Conservation (phyloP, 2,329 filamentous ascomycete species). For the Calonectria multiphialidica region DNA sequence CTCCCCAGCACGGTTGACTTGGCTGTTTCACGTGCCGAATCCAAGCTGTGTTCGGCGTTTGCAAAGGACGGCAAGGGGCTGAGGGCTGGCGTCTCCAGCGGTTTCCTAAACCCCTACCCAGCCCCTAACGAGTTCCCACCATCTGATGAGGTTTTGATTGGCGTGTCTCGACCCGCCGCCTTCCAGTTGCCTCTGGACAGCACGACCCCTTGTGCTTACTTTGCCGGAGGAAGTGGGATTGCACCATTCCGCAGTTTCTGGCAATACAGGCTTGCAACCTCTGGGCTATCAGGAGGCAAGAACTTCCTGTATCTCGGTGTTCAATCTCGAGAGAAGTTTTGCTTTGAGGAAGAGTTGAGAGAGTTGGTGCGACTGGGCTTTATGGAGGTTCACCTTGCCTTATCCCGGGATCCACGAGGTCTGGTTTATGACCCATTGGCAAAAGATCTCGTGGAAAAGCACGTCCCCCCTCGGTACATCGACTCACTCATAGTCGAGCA, state of each 20-base stretch:
- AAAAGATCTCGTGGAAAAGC: slow-evolving; percentile 61
- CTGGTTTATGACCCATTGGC: slow-evolving; percentile 57
- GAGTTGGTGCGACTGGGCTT: slow-evolving; percentile 55
- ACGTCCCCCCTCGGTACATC: slow-evolving; percentile 64
- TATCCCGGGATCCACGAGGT: slow-evolving; percentile 63
- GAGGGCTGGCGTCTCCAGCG: slow-evolving; percentile 63
- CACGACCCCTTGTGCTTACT: slow-evolving; percentile 63
- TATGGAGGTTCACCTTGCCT: slow-evolving; percentile 66
- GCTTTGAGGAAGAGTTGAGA: slow-evolving; percentile 37
- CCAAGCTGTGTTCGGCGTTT: slow-evolving; percentile 59
- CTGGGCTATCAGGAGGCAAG: slow-evolving; percentile 54
- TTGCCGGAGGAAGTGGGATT: slow-evolving; percentile 66
- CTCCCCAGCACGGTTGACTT: slow-evolving; percentile 64
- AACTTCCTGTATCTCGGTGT: slow-evolving; percentile 65
- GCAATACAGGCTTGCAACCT: slow-evolving; percentile 55
- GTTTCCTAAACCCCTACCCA: slow-evolving; percentile 62
- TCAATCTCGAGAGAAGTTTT: slow-evolving; percentile 61
- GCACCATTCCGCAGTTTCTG: slow-evolving; percentile 67
- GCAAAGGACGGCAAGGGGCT: slow-evolving; percentile 45
- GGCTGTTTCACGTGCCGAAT: slow-evolving; percentile 64
- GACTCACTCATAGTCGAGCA: slow-evolving; percentile 65
- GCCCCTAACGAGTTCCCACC: slow-evolving; percentile 50
- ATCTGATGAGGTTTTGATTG: slow-evolving; percentile 63
- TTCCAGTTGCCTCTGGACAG: slow-evolving; percentile 65
- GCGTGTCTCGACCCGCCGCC: slow-evolving; percentile 62